Percentiles rank a stretch among this genome's conserved stretches.
These are phyloP conservation scores for Agarophyton chilense DNA, from an alignment of 23 red algal species.

Conservation along the genomic window DNA sequence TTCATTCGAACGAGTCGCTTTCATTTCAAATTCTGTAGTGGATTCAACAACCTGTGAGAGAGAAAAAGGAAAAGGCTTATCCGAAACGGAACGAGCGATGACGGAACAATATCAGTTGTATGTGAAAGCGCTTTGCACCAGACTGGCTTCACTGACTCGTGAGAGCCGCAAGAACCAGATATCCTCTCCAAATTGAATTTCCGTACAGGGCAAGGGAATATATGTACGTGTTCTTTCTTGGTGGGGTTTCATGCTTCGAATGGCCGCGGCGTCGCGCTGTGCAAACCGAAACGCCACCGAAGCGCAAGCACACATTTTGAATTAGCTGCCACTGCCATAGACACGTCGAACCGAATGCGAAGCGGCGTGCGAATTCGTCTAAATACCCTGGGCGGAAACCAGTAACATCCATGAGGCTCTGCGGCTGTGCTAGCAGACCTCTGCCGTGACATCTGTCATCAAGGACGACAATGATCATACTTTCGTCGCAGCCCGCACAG, in stretches of 20 bases:
- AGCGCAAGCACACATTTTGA: neutral
- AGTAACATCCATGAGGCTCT: slow-evolving; percentile 59
- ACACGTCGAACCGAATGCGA: slow-evolving; percentile 11
- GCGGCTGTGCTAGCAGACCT: slow-evolving; percentile 14
- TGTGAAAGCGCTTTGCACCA: no score
- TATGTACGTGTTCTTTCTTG: no score
- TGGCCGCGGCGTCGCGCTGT: no score
- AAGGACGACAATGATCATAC: slow-evolving; percentile 10
- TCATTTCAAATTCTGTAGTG: no score
- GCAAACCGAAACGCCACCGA: neutral
- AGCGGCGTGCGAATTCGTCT: slow-evolving; percentile 48
- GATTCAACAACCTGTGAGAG: neutral
- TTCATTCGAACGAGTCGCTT: no score
- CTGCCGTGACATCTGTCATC: neutral
- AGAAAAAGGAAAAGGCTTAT: slow-evolving; percentile 15
- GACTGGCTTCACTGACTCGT: no score
- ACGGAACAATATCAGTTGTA: slow-evolving; percentile 61
- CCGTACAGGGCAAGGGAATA: no score
- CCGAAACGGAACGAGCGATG: slow-evolving; percentile 44
- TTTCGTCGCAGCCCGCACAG: neutral
- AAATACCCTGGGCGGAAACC: slow-evolving; percentile 55
- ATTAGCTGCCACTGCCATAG: neutral
- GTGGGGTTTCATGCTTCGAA: no score
- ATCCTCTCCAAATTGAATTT: no score
- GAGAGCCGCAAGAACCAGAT: no score